Conservation (phyloP, 805 yeast species). For the Middelhovenomyces tepae region DNA sequence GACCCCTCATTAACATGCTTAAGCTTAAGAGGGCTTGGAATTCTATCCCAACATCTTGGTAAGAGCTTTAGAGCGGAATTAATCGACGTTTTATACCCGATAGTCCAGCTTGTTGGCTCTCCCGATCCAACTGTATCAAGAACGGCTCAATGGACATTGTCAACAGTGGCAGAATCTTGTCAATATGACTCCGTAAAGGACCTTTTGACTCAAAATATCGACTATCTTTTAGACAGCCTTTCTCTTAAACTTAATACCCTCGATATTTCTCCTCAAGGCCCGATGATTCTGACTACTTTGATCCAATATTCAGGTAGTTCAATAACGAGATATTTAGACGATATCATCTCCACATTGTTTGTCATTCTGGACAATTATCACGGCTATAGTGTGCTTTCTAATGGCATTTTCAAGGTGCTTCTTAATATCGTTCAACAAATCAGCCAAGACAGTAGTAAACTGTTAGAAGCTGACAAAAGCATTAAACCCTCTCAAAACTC, state of each 20-base stretch:
- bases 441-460: slow-evolving; percentile 10
- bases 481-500: slow-evolving; percentile 3
- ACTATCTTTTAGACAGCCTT: slow-evolving; percentile 73
- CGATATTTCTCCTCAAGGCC: slow-evolving; percentile 62
- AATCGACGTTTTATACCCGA: slow-evolving; percentile 62
- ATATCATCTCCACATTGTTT: slow-evolving; percentile 66
- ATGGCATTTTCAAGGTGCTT: slow-evolving; percentile 66
- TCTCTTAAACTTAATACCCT: slow-evolving; percentile 62
- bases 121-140: slow-evolving; percentile 36
- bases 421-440: slow-evolving; percentile 16
- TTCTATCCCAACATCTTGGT: slow-evolving; percentile 20
- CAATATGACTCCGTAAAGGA: slow-evolving; percentile 44
- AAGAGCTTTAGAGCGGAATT: slow-evolving; percentile 44
- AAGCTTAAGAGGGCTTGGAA: slow-evolving; percentile 17
- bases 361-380: slow-evolving; percentile 75
- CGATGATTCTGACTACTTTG: slow-evolving; percentile 60
- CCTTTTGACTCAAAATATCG: slow-evolving; percentile 59
- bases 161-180: slow-evolving; percentile 41
- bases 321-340: slow-evolving; percentile 57
- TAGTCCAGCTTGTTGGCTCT: slow-evolving; percentile 65
- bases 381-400: slow-evolving; percentile 64
- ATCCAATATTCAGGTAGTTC: slow-evolving; percentile 62
- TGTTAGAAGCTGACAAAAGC: slow-evolving; percentile 13
- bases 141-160: slow-evolving; percentile 45
- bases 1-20: slow-evolving; percentile 8